phyloP scores from a whole-genome alignment of 2,329 filamentous ascomycete species.

The Ophiostoma sp. region DNA sequence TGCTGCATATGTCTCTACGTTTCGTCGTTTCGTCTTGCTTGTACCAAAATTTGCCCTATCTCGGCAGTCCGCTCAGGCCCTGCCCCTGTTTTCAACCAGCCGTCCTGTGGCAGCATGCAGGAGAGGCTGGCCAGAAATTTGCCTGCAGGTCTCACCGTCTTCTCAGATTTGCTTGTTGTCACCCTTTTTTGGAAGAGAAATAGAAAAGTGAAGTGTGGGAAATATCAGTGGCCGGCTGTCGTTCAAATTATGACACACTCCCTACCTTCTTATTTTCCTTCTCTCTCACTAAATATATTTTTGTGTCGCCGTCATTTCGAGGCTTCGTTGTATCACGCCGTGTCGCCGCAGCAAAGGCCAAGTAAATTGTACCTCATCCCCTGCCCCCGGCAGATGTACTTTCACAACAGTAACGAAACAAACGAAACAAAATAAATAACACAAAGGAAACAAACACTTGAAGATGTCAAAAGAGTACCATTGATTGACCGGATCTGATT shows the following conservation, averaged over 20 bases:
- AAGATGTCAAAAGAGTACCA: neutral
- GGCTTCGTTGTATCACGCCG: constrained; percentile 17
- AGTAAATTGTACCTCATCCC: neutral
- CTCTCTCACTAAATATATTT: neutral
- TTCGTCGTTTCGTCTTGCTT: neutral
- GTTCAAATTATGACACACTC: neutral
- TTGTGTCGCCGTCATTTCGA: neutral
- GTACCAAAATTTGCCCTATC: neutral
- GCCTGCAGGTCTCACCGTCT: constrained; percentile 18
- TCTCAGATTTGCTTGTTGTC: neutral
- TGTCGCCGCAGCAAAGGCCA: neutral
- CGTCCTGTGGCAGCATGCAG: constrained; percentile 2
- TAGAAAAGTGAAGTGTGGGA: too few relatives aligned
- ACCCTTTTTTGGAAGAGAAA: neutral
- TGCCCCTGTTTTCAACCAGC: neutral
- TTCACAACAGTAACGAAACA: neutral
- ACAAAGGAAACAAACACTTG: neutral
- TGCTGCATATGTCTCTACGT: neutral
- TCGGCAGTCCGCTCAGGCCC: constrained; percentile 2
- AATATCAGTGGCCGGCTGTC: too few relatives aligned
- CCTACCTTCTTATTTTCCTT: neutral
- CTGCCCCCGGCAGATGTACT: neutral
- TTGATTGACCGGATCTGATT: neutral
- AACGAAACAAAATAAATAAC: neutral
- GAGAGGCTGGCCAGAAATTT: constrained; percentile 2